Percentiles rank a stretch among this genome's conserved stretches.
phyloP scores from a whole-genome alignment of 805 yeast species.

The Candida namnaoensis region DNA sequence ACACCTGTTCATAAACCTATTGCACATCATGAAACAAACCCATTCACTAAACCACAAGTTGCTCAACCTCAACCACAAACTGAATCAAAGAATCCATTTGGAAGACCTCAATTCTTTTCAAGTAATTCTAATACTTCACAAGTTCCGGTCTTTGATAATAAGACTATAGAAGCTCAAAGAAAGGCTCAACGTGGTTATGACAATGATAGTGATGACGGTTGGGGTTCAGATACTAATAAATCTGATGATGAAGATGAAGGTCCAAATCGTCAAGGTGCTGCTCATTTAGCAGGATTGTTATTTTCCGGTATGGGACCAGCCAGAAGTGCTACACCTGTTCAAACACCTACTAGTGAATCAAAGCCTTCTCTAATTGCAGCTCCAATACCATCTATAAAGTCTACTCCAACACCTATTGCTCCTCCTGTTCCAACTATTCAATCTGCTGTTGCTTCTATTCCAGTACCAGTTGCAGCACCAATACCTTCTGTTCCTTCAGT shows the following conservation, averaged over 20 bases:
- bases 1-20: conserved; percentile 2
- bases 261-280: conserved; percentile 21
- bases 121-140: conserved; percentile 11
- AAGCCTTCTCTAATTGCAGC: too few relatives aligned
- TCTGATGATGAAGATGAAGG: conserved; percentile 24
- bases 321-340: conserved; percentile 10
- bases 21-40: conserved; percentile 30
- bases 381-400: conserved; percentile 4
- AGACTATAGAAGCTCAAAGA: conserved; percentile 62
- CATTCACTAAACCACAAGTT: conserved; percentile 24
- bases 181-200: conserved; percentile 52
- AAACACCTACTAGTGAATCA: conserved; percentile 6
- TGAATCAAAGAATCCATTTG: conserved; percentile 45
- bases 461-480: not conserved
- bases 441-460: not conserved
- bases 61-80: conserved; percentile 7
- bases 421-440: conserved; percentile 17
- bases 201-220: conserved; percentile 24
- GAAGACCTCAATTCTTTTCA: conserved; percentile 31
- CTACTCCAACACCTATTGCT: conserved; percentile 15
- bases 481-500: conserved; percentile 10
- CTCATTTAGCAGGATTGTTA: conserved; percentile 18
- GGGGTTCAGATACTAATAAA: conserved; percentile 23
- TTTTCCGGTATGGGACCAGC: conserved; percentile 18
- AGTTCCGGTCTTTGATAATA: conserved; percentile 35